Base-by-base conservation (phyloP, 306 rosid species). In the Castanea sativa region DNA sequence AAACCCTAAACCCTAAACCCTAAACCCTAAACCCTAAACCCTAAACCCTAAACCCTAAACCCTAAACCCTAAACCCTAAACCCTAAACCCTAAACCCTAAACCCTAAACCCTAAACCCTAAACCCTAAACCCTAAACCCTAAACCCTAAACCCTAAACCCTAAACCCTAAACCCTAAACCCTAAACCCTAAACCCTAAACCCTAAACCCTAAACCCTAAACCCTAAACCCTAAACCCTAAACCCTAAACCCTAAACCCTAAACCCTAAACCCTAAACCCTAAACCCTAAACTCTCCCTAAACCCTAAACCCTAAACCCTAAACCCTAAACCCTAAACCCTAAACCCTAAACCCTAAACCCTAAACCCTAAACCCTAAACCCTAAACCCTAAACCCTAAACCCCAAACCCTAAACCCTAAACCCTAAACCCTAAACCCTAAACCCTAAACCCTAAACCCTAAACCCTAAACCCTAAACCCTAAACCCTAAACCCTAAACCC, bases 301-400 rank as follows among this genome's bases (percentile, higher is more conserved):
- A 60, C 77, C 82, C 78, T 59, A 72, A 79, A 72, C 78, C 83
- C 78, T 60, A 77, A 78, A 52, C 81, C 81, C 69, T 43, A 79
- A 73, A 51, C 83, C 83, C 19, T 15, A 80, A 80, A 23, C 78
- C 79, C 18, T 18, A 73, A 73, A 21, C 79, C 83, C 20, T 21
- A 73, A 64, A 55, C 79, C 83, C 41, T 19, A 55, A 70, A 20
- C 76, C 70, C 21, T 35, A 73, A 56, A 55, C 73, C 79, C 63
- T 29, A 73, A 73, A 67, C 78, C 78, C 60, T 19, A 35, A 73
- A 65, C 67, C 83, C 77, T n/a, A 58, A 73, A 65, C 77, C 74
- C 51, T 51, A 64, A 52, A 68, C 73, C 79, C 49, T n/a, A 80
- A 33, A 35, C 41, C 79, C 70, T 20, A 33, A 52, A 73, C 41